Conservation (phyloP, 2,329 filamentous ascomycete species). For the Aspergillus sp. region DNA sequence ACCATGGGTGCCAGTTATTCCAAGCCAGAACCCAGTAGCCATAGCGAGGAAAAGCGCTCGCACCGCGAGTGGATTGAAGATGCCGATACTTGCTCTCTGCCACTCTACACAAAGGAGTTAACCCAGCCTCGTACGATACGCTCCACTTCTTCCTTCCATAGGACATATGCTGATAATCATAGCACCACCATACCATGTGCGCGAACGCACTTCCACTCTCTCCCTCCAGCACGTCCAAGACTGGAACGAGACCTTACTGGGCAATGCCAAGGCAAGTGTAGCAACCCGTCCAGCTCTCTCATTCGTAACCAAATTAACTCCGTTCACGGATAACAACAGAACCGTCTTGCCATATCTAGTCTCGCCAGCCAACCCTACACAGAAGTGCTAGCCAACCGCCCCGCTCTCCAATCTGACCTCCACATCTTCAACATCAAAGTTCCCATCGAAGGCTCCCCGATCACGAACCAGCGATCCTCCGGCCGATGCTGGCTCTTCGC, state of each 20-base stretch:
- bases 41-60: neutral
- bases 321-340: conserved; percentile 35
- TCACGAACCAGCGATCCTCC: conserved; percentile 80
- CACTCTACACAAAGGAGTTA: neutral
- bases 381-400: conserved; percentile 65
- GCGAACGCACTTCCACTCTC: conserved; percentile 18
- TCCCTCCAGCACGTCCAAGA: conserved; percentile 20
- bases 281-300: neutral
- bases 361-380: conserved; percentile 68
- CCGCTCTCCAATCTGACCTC: conserved; percentile 66
- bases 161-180: neutral
- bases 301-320: neutral
- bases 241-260: conserved; percentile 32
- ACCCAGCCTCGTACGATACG: neutral
- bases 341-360: conserved; percentile 74
- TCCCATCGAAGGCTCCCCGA: conserved; percentile 75
- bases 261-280: conserved; percentile 29
- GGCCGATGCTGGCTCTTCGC: conserved; percentile 93
- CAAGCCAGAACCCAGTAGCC: neutral
- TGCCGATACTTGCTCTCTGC: neutral
- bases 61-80: neutral
- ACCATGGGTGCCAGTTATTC: neutral
- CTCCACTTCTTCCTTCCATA: neutral
- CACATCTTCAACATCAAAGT: conserved; percentile 85
- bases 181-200: conserved; percentile 18